These are phyloP conservation scores for Zasmidium citrigriseum DNA, from an alignment of 2,329 filamentous ascomycete species.

Conservation along the genomic window DNA sequence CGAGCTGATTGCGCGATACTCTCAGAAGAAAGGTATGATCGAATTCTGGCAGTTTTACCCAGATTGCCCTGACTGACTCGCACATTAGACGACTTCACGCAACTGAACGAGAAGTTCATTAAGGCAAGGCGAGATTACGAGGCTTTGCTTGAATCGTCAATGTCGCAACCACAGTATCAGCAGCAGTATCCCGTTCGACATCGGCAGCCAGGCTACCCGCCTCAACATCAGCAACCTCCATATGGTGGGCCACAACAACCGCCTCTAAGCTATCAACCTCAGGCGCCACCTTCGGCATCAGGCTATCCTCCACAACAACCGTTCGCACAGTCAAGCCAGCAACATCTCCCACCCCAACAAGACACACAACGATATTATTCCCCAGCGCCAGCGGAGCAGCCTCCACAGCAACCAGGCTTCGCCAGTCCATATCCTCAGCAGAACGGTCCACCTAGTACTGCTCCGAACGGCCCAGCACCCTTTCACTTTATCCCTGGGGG, in stretches of 20 bases:
- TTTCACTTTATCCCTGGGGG: conserved; percentile 41
- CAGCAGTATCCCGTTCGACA: conserved; percentile 44
- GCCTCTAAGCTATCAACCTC: conserved; percentile 30
- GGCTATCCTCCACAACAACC: conserved; percentile 36
- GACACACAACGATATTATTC: conserved; percentile 41
- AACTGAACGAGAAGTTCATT: conserved; percentile 99
- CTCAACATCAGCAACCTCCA: conserved; percentile 29
- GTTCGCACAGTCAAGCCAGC: conserved; percentile 27
- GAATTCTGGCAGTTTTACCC: neutral
- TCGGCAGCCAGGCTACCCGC: conserved; percentile 26
- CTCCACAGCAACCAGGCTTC: conserved; percentile 31
- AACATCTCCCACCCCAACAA: conserved; percentile 34
- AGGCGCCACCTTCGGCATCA: conserved; percentile 33
- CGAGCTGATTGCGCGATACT: conserved; percentile 97
- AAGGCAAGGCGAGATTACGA: conserved; percentile 97
- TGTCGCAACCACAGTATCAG: conserved; percentile 76
- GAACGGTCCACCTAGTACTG: conserved; percentile 22
- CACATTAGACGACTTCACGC: conserved; percentile 85
- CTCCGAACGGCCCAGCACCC: conserved; percentile 29
- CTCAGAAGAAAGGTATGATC: conserved; percentile 87
- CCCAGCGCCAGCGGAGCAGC: conserved; percentile 33
- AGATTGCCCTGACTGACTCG: neutral
- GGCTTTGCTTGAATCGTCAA: conserved; percentile 89
- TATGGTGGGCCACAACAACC: conserved; percentile 47
- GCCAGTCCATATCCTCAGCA: conserved; percentile 28